phyloP scores from a whole-genome alignment of 1,284 basidiomycete species.

The Cutaneotrichosporon mucoides region DNA sequence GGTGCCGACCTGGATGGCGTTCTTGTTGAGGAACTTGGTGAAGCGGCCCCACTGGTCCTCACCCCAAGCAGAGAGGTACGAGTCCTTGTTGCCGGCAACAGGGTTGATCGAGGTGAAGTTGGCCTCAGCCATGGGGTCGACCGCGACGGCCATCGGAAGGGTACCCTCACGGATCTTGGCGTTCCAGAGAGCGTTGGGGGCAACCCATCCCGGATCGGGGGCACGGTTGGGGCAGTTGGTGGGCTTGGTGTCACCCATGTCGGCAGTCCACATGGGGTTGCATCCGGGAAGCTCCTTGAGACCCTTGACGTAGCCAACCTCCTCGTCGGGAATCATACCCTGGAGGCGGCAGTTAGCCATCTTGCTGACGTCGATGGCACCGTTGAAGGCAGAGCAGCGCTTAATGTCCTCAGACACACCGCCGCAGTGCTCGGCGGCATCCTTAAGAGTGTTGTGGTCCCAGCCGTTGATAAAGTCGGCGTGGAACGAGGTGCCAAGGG shows the following conservation, averaged over 20 bases:
- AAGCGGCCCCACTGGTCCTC: background rate
- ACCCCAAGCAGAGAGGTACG: background rate
- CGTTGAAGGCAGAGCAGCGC: background rate
- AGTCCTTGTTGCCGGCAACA: background rate
- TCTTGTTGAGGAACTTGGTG: background rate
- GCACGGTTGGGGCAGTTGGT: slow-evolving; percentile 1
- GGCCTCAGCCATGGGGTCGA: background rate
- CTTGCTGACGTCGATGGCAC: background rate
- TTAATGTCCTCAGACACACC: background rate
- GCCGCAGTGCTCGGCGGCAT: slow-evolving; percentile 44
- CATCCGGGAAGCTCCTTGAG: slow-evolving; percentile 14
- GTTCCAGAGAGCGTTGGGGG: slow-evolving; percentile 5
- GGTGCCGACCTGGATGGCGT: background rate
- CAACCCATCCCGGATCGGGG: slow-evolving; percentile 9
- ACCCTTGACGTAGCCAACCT: slow-evolving; percentile 7
- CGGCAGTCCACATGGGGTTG: slow-evolving; percentile 15
- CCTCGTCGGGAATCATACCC: slow-evolving; percentile 17
- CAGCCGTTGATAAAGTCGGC: slow-evolving; percentile 49
- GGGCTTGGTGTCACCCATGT: slow-evolving; percentile 10
- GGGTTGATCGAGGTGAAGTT: background rate
- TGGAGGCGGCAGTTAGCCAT: slow-evolving; percentile 7
- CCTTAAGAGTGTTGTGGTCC: slow-evolving; percentile 42
- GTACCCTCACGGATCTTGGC: background rate
- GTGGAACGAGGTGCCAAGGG: slow-evolving; percentile 47
- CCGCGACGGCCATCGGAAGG: background rate